Conservation (phyloP, 2,329 filamentous ascomycete species). For the Helotiales sp. region DNA sequence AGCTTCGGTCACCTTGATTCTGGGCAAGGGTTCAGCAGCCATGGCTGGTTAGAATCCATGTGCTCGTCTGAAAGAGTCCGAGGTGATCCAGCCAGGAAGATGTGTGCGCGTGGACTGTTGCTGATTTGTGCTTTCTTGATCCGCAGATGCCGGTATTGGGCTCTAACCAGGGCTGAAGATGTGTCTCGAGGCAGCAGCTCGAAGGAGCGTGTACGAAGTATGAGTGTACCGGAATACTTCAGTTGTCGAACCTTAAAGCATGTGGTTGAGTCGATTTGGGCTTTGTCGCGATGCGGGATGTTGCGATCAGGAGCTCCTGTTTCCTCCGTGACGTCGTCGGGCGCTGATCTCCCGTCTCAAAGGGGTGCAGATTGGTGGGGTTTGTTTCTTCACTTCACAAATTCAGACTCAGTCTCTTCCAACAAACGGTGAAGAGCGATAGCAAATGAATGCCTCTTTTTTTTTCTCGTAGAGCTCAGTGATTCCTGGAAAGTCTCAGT, state of each 20-base stretch:
- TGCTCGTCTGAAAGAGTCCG: conserved; percentile 21
- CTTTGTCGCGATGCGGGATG: not conserved
- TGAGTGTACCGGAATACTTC: not conserved
- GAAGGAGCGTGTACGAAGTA: not conserved
- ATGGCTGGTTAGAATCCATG: conserved; percentile 30
- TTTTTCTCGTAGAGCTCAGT: not conserved
- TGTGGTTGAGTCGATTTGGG: not conserved
- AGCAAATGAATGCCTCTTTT: not conserved
- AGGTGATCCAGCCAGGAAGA: conserved; percentile 9
- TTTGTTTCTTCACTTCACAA: not conserved
- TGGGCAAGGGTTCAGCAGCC: conserved; percentile 32
- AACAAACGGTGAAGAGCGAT: not conserved
- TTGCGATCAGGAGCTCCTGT: not conserved
- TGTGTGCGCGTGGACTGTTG: conserved; percentile 13
- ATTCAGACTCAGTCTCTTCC: not conserved
- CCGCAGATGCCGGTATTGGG: conserved; percentile 14
- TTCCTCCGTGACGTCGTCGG: not conserved
- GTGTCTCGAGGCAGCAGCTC: not conserved
- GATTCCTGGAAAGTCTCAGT: not conserved
- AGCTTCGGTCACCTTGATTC: conserved; percentile 33
- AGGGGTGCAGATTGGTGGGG: not conserved
- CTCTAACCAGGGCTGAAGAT: not conserved
- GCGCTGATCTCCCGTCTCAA: not conserved
- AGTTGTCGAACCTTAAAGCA: not conserved
- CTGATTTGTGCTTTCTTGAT: conserved; percentile 17